Conservation (phyloP, 371 early-diverging fungal species). For the Modicella reniformis region DNA sequence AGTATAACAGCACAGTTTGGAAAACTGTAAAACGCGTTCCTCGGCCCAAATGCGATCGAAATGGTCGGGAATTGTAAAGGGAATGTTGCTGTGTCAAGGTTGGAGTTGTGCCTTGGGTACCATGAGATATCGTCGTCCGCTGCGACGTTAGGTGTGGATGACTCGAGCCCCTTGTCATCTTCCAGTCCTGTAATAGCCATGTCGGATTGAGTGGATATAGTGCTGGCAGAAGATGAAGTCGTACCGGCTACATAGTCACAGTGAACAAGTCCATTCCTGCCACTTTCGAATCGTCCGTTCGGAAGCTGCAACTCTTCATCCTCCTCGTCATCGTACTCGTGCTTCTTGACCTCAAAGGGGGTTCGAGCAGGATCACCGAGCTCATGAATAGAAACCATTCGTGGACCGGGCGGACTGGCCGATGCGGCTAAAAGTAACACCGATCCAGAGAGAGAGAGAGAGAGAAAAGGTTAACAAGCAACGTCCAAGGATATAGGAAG, state of each 20-base stretch:
- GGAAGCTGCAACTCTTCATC: background rate
- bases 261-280: background rate
- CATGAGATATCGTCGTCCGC: conserved; percentile 37
- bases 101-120: conserved; percentile 36
- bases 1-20: conserved; percentile 70
- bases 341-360: background rate
- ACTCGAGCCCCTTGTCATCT: background rate
- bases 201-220: background rate
- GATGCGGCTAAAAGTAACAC: background rate
- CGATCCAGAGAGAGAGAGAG: too few relatives aligned
- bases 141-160: conserved; percentile 16
- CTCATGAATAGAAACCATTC: conserved; percentile 37
- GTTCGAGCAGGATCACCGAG: conserved; percentile 19
- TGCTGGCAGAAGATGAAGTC: background rate
- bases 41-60: conserved; percentile 65
- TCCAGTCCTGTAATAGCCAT: background rate
- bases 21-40: conserved; percentile 59
- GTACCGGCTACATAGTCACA: background rate
- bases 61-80: conserved; percentile 67
- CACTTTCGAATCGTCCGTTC: background rate
- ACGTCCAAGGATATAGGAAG: too few relatives aligned
- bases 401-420: conserved; percentile 18
- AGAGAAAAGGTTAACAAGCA: too few relatives aligned
- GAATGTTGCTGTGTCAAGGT: conserved; percentile 51
- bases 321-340: conserved; percentile 14